Evolutionary conservation across 352 stramenopile genomes (phyloP), one percentile per base, ranked within the genome.

Genomic region (Phytophthora pseudosyringae): DNA sequence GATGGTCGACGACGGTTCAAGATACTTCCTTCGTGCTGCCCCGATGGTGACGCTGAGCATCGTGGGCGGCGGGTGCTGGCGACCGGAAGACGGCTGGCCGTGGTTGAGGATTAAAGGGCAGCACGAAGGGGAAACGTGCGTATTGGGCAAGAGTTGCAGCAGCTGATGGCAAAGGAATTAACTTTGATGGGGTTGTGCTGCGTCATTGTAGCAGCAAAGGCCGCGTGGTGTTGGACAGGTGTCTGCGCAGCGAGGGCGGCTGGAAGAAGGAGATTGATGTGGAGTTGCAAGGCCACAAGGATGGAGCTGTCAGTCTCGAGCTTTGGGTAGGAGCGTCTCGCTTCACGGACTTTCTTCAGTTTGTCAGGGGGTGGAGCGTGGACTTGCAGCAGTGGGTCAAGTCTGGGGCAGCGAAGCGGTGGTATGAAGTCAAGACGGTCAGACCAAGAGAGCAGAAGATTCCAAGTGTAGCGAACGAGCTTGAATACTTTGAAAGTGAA

Each of bases 291-390:
- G 29, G 5, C 7, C 18, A 44, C 3, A 16, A 32, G 11, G 10
- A 45, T 21, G 41, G 18, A 15, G 13, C 26, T 32, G n/a, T 65
- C 5, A n/a, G 3, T 5, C 44, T 75, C 9, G 67, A 75, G 44
- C 16, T 75, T 10, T 72, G 67, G 62, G 28, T 21, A 12, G 41
- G 45, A 2, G 9, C 16, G 13, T 45, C 31, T 8, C 35, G 47
- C 13, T 43, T 49, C 36, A 60, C 33, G 18, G 67, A 65, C 5
- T 68, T 75, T 8, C 50, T 83, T 28, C 69, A 80, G 39, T 76
- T 75, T 64, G 31, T 71, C 18, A 61, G 21, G 2, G 35, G 18
- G 13, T 69, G 54, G 35, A 54, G 12, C 28, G 45, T 83, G 35
- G 60, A 78, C n/a, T 28, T 69, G 39, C 11, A 5, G 6, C 25